Conservation (phyloP, 2,329 filamentous ascomycete species). For the Epichloe bromicola region DNA sequence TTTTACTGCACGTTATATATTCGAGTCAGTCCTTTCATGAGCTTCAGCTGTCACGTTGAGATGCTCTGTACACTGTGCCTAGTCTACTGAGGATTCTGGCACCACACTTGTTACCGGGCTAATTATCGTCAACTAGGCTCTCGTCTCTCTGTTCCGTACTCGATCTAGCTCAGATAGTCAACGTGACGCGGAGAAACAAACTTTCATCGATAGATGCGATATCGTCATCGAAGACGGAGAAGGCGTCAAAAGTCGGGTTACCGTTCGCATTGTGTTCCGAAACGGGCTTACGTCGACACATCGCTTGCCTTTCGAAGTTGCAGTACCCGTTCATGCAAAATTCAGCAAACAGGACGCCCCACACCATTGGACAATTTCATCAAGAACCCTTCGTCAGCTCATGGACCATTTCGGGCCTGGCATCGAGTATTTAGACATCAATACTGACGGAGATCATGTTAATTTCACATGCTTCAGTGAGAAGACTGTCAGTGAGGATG, state of each 20-base stretch:
- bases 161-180: constrained; percentile 44
- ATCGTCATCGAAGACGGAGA: constrained; percentile 60
- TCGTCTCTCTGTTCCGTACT: constrained; percentile 63
- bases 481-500: constrained; percentile 53
- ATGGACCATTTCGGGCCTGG: constrained; percentile 72
- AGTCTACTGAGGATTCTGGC: neutral
- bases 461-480: constrained; percentile 76
- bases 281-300: constrained; percentile 71
- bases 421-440: constrained; percentile 69
- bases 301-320: constrained; percentile 60
- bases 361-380: constrained; percentile 62
- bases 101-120: neutral
- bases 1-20: constrained; percentile 69
- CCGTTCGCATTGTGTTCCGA: constrained; percentile 60
- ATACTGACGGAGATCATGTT: constrained; percentile 57
- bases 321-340: constrained; percentile 61
- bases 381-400: constrained; percentile 57
- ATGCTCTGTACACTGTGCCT: neutral
- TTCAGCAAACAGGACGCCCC: constrained; percentile 54
- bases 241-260: constrained; percentile 58
- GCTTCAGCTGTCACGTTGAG: neutral
- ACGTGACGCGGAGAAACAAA: constrained; percentile 49
- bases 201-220: constrained; percentile 61
- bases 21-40: constrained; percentile 32
- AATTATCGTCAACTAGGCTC: constrained; percentile 28